phyloP scores from a whole-genome alignment of 2,329 filamentous ascomycete species.

The Alternaria dauci region DNA sequence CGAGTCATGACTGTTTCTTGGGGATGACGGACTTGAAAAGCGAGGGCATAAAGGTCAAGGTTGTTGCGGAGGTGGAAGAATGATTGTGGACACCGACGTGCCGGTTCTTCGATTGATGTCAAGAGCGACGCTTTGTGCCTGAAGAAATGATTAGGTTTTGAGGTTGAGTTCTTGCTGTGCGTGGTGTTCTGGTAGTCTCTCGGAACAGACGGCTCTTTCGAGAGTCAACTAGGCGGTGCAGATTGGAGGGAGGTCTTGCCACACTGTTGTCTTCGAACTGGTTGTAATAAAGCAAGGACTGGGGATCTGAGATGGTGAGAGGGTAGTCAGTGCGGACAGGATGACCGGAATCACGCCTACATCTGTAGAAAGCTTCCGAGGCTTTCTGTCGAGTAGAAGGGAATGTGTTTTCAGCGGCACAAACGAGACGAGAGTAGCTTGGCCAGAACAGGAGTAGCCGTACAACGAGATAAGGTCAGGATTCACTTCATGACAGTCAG shows the following conservation, averaged over 20 bases:
- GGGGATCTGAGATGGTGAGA: background rate
- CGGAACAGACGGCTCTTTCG: background rate
- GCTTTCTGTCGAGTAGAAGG: background rate
- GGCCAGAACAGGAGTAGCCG: background rate
- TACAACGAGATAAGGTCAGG: background rate
- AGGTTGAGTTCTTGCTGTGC: too few species aligned
- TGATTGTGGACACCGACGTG: background rate
- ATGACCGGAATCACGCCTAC: background rate
- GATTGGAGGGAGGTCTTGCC: too few species aligned
- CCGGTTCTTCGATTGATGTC: too few species aligned
- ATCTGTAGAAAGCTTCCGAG: background rate
- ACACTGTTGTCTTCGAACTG: too few species aligned
- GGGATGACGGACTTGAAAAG: background rate
- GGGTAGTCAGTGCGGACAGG: background rate
- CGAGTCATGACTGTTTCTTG: background rate
- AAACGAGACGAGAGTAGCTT: background rate
- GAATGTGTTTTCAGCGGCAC: background rate
- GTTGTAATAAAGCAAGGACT: background rate
- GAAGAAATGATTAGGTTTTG: too few species aligned
- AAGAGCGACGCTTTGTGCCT: too few species aligned
- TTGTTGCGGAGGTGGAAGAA: background rate
- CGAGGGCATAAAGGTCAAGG: background rate
- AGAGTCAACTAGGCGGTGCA: constrained; percentile 5
- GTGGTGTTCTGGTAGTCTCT: too few species aligned
- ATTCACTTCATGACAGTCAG: too few species aligned